Base-by-base conservation (phyloP, 768 basidiomycete species). In the Kwoniella sp. region DNA sequence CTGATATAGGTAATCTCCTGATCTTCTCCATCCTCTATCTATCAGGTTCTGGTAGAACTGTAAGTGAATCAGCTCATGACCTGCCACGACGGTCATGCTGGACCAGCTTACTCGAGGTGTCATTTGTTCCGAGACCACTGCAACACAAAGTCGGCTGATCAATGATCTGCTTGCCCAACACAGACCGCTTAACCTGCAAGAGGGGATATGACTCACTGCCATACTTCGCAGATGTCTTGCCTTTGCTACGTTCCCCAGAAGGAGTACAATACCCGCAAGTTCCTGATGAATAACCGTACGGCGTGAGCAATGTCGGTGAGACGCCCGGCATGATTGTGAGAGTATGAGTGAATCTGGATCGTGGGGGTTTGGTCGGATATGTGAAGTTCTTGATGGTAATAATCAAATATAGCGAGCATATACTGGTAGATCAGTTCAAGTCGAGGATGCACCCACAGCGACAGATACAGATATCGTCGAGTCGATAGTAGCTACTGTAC, bases 1-100 rank as follows among this genome's bases (percentile, higher is more conserved):
- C 78, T 76, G 77, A 79, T 97, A 97, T 72, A 91, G 87, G 80
- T 88, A 93, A 19, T 68, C 65, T 0, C 81, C 81, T 15, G 77
- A 79, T 26, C 79, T 52, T 53, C 82, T 64, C 81, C 81, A 82
- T 44, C 82, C 82, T 24, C 74, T 55, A 63, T 82, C 77, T 24
- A 82, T 73, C 33, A 82, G 63, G 36, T 67, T 58, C 62, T 82
- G 81, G 70, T 81, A 82, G 26, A 77, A 77, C 76, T 76, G 30
- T 27, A 33, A 25, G 24, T 2, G 8, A 56, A 24, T 44, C 46
- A 46, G 63, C 22, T 24, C 17, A 12, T 50, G 27, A 17, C 27
- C 33, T 6, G 24, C 30, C 25, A 19, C 36, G 10, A 47, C 8
- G 13, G 8, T 44, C 21, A 50, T n/a, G n/a, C 24, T 33, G 5